Base-by-base conservation (phyloP, 2,329 filamentous ascomycete genomes). In the Fusarium miscanthi region DNA sequence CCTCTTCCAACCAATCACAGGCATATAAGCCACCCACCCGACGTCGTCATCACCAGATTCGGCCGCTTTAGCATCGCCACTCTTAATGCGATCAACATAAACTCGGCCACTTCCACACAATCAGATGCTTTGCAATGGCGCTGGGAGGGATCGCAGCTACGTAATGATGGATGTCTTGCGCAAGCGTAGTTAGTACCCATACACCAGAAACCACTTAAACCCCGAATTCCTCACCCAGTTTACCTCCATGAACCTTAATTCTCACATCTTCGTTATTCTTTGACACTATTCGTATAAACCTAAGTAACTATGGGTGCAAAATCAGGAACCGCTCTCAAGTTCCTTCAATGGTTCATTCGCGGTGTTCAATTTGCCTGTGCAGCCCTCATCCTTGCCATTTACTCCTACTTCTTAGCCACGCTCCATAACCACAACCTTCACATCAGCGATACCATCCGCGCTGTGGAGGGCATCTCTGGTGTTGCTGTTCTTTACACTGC, bases 371-470 rank as follows among this genome's bases (percentile, higher is more conserved):
- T 97, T 81, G 86, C 89, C 79, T 93, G 90, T 80, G 87, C 92
- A 13, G 90, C 87, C 66, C 87, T 97, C 74, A 88, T 95, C 69
- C 88, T 98, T 69, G 92, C 88, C 74, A 88, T 96, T 78, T 95
- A 92, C 86, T 91, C 91, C 54, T 97, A 97, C 86, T 97, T 94
- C 86, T 89, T 98, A 54, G 90, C 92, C 13, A 88, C 92, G 13
- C 88, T 95, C 19, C 81, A 88, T 69, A 89, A 91, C 77, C 89
- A 94, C 82, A 77, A 90, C 74, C 81, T 91, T 19, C 63, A 78
- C 64, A 94, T 95, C 73, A 85, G 87, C 23, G 89, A 82, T 74
- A 91, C 88, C 84, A 84, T 92, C 66, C 90, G 91, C 62, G 93
- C 93, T 33, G 93, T 96, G 62, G 91, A 91, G 78, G 94, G 93